Base-by-base conservation (phyloP, 805 yeast species). In the Candida peoriensis region DNA sequence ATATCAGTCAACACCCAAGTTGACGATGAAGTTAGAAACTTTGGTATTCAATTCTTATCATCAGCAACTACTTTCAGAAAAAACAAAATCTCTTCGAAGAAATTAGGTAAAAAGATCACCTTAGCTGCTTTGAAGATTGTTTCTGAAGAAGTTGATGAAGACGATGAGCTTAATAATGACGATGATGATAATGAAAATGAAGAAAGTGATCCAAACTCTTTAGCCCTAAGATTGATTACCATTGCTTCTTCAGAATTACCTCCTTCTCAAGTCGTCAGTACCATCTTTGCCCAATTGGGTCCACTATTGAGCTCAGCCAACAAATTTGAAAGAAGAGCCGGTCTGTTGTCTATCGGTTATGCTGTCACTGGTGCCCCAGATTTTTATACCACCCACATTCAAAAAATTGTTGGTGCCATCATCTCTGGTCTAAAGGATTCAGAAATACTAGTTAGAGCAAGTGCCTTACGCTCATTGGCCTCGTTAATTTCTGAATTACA, bases 351-450 rank as follows among this genome's bases (percentile, higher is more conserved):
- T 22, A 66, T 93, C 43, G 87, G 94, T 50, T 85, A 78, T 38
- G 78, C 90, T 34, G 84, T 84, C 30, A 75, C 83, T 44, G 98
- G 97, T 57, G 90, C 97, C 27, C 97, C 97, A 43, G 99, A 93
- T 55, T 90, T 72, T 60, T 73, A 84, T 51, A 74, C 88, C 30
- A 71, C 81, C 31, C 90, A 88, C 55, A 63, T 89, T 41, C 73
- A 74, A 40, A 79, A 78, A 53, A 64, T 93, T 43, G 72, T 88
- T 35, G 86, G 87, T 33, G 73, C 78, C 39, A 63, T 90, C 31
- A 71, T 84, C 34, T 63, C 71, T 33, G 96, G 96, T 47, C 70
- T 93, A 53, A 78, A 79, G 54, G 95, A 87, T 58, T 44, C 73
- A 13, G 80, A 83, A 49, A 66, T 80, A 30, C 60, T 80, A 33